A percentile compares a stretch with the other conserved stretches of the same genome.
These are phyloP conservation scores for Kickxella alabastrina DNA, from an alignment of 192 early-diverging fungal species.

Conservation along the genomic window DNA sequence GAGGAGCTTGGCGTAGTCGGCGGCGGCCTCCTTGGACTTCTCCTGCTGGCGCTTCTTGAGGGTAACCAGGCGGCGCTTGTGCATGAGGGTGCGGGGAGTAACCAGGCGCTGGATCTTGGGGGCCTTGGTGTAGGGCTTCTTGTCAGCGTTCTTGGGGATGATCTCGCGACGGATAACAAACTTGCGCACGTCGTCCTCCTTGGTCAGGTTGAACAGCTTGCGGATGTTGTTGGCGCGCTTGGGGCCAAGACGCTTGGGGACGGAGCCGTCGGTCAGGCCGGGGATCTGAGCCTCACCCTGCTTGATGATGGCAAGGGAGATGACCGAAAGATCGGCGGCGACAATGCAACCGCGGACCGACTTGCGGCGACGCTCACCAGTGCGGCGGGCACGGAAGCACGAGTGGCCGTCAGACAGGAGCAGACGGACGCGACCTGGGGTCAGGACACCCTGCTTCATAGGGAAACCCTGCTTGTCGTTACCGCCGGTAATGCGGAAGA, in stretches of 20 bases:
- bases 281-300: constrained; percentile 95
- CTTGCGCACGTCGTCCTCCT: constrained; percentile 99
- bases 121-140: constrained; percentile 95
- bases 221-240: constrained; percentile 99
- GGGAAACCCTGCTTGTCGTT: constrained; percentile 99
- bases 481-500: constrained; percentile 98
- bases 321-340: constrained; percentile 85
- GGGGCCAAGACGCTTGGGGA: constrained; percentile 97
- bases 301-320: constrained; percentile 94
- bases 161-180: constrained; percentile 99
- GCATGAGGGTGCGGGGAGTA: constrained; percentile 94
- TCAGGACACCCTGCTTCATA: constrained; percentile 99
- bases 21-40: constrained; percentile 64
- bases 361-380: constrained; percentile 99
- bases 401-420: constrained; percentile 92
- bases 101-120: constrained; percentile 96
- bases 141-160: constrained; percentile 75
- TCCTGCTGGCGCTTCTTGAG: constrained; percentile 82
- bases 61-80: constrained; percentile 84
- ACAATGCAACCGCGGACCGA: constrained; percentile 99
- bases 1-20: constrained; percentile 80
- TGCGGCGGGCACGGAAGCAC: constrained; percentile 96
- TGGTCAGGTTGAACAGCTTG: constrained; percentile 97
- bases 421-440: constrained; percentile 71
- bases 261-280: constrained; percentile 87